Conservation (phyloP, 2,329 filamentous ascomycete species). For the Aspergillus ibericus region DNA sequence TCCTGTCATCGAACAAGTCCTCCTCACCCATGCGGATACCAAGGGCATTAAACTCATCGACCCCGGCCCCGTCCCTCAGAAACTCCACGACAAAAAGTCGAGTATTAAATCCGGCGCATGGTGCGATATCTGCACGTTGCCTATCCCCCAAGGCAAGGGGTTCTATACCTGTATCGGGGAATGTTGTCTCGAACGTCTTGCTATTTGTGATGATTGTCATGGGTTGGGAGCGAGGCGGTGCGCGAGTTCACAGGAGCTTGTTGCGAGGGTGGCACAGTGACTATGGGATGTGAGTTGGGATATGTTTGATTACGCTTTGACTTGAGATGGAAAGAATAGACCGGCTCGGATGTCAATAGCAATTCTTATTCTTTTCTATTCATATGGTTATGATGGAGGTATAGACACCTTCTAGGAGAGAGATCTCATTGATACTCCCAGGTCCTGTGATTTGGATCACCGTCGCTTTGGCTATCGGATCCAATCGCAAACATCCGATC, state of each 20-base stretch:
- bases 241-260: neutral
- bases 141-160: neutral
- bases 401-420: no score
- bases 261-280: neutral
- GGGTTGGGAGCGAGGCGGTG: neutral
- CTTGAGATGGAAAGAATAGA: no score
- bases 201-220: neutral
- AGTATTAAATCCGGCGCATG: neutral
- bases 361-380: no score
- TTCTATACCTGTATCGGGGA: neutral
- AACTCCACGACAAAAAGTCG: neutral
- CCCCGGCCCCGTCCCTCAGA: neutral
- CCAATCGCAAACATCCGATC: no score
- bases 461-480: no score
- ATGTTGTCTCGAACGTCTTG: neutral
- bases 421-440: no score
- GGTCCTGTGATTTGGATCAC: no score
- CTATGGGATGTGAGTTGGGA: no score
- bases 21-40: neutral
- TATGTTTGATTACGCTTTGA: no score
- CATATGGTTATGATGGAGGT: no score
- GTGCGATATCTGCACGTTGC: neutral
- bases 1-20: neutral
- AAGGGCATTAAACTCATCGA: neutral
- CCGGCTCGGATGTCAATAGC: no score